These are phyloP conservation scores for Colletotrichum theobromicola DNA, from an alignment of 2,329 filamentous ascomycete genomes.

Conservation along the genomic window DNA sequence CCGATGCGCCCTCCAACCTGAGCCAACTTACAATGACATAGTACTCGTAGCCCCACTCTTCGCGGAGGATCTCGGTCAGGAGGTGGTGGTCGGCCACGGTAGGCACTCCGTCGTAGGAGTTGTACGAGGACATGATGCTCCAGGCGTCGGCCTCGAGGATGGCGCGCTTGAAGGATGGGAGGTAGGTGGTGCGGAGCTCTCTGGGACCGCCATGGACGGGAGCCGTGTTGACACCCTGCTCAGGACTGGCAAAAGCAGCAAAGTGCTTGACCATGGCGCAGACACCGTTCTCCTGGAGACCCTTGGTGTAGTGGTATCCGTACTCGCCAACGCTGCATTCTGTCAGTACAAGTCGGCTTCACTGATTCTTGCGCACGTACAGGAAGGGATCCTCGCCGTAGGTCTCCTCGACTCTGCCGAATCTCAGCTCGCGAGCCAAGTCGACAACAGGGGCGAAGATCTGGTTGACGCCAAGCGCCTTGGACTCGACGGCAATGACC, in stretches of 20 bases:
- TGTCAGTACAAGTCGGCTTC: neutral
- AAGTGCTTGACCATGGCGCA: slow-evolving; percentile 80
- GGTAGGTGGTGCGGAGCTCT: slow-evolving; percentile 59
- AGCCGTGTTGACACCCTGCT: slow-evolving; percentile 75
- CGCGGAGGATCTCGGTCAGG: slow-evolving; percentile 71
- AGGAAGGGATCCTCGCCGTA: slow-evolving; percentile 74
- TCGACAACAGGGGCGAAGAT: slow-evolving; percentile 75
- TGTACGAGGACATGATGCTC: slow-evolving; percentile 77
- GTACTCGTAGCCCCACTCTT: slow-evolving; percentile 77
- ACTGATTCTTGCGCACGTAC: slow-evolving; percentile 26
- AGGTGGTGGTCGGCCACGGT: slow-evolving; percentile 69
- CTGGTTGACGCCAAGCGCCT: slow-evolving; percentile 73
- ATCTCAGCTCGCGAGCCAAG: slow-evolving; percentile 73
- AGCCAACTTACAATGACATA: slow-evolving; percentile 52
- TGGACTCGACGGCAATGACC: slow-evolving; percentile 69
- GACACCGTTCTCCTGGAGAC: slow-evolving; percentile 69
- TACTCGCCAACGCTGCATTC: slow-evolving; percentile 62
- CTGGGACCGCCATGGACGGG: slow-evolving; percentile 59
- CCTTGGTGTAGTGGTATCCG: slow-evolving; percentile 60
- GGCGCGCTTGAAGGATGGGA: slow-evolving; percentile 69
- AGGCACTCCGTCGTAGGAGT: slow-evolving; percentile 76
- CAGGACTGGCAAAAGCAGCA: slow-evolving; percentile 70
- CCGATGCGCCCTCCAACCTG: too few species aligned
- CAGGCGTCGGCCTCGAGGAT: slow-evolving; percentile 74
- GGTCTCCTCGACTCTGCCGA: slow-evolving; percentile 76